These are phyloP conservation scores for Rosa chinensis DNA, from an alignment of 306 rosid genomes.

Conservation along the genomic window DNA sequence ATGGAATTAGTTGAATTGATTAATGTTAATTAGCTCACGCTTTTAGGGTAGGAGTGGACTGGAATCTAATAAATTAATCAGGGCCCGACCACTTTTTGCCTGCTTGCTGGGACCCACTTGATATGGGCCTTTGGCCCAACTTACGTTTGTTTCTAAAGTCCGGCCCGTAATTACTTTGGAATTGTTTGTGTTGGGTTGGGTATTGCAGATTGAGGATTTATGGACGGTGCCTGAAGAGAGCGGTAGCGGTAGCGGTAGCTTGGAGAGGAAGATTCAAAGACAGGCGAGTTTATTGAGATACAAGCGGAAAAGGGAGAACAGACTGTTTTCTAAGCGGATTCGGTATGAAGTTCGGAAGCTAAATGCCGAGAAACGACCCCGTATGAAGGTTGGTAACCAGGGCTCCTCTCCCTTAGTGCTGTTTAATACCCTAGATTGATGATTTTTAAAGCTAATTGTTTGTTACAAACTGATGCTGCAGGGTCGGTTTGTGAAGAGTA, in stretches of 20 bases:
- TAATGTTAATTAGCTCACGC: neutral
- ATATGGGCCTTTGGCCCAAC: slow-evolving; percentile 7
- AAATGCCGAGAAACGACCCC: slow-evolving; percentile 89
- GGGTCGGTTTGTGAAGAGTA: slow-evolving; percentile 95
- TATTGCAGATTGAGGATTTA: slow-evolving; percentile 19
- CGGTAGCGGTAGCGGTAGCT: neutral
- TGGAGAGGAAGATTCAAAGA: slow-evolving; percentile 47
- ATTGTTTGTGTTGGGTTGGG: too few species aligned
- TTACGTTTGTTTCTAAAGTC: neutral
- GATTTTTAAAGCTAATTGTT: neutral
- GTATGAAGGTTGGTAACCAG: slow-evolving; percentile 66
- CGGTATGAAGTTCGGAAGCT: slow-evolving; percentile 88
- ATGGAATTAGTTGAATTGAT: neutral
- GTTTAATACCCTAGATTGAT: neutral
- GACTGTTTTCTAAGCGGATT: slow-evolving; percentile 76
- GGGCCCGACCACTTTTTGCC: slow-evolving; percentile 2
- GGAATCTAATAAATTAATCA: slow-evolving; percentile 6
- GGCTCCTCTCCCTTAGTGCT: neutral
- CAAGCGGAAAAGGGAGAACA: slow-evolving; percentile 77
- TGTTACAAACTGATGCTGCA: slow-evolving; percentile 27
- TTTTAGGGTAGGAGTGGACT: neutral
- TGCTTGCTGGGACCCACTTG: slow-evolving; percentile 11
- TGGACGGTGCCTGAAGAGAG: slow-evolving; percentile 58
- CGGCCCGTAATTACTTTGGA: neutral
- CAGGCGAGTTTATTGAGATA: slow-evolving; percentile 86